These are phyloP conservation scores for Eutypa lata DNA, from an alignment of 2,329 filamentous ascomycete genomes.

Conservation along the genomic window DNA sequence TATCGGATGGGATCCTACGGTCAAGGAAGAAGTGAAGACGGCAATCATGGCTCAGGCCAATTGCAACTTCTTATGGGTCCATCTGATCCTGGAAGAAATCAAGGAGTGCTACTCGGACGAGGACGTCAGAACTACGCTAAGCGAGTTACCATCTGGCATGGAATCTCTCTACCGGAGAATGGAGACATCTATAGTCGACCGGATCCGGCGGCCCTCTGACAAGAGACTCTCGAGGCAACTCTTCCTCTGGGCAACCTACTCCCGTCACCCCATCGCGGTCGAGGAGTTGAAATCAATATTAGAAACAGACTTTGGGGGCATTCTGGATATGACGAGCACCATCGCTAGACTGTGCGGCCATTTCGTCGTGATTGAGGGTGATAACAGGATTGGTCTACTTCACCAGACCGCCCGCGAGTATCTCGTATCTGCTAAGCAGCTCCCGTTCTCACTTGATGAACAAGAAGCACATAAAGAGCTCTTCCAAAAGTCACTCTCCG, in stretches of 20 bases:
- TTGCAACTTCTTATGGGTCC: constrained; percentile 33
- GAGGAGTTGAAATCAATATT: constrained; percentile 9
- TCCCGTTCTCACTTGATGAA: constrained; percentile 2
- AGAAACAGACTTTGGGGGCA: constrained; percentile 4
- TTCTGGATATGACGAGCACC: constrained; percentile 11
- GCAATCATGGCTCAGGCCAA: constrained; percentile 21
- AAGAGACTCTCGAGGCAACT: constrained; percentile 2
- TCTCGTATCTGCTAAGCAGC: background rate
- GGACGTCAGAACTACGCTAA: constrained; percentile 20
- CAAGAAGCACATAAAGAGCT: constrained; percentile 1
- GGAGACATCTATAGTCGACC: constrained; percentile 2
- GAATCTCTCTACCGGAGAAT: constrained; percentile 14
- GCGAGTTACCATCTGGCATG: constrained; percentile 29
- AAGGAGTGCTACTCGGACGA: constrained; percentile 20
- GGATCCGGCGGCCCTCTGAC: constrained; percentile 4
- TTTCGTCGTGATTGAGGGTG: constrained; percentile 8
- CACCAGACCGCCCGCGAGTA: constrained; percentile 16
- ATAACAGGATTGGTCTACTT: constrained; percentile 5
- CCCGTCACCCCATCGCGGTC: constrained; percentile 5
- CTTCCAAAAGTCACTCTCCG: constrained; percentile 1
- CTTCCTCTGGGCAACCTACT: constrained; percentile 11
- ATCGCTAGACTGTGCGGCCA: constrained; percentile 11
- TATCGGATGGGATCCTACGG: constrained; percentile 3
- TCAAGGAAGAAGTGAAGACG: constrained; percentile 7
- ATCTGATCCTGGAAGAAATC: constrained; percentile 26